Base-by-base conservation (phyloP, 345 rosid genomes). In the Sonneratia caseolaris region DNA sequence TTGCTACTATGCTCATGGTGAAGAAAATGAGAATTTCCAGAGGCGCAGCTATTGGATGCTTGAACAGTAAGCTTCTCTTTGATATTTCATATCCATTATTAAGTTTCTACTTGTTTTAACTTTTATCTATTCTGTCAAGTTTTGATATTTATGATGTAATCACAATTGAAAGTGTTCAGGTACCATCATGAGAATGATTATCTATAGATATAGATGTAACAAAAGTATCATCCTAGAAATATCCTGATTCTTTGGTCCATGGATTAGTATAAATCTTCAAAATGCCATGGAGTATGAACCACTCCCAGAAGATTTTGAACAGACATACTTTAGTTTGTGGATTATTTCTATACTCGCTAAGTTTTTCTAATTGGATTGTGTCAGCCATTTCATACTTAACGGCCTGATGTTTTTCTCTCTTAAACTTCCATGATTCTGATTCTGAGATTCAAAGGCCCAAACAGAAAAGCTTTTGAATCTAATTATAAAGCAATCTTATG, bases 21-120 rank as follows among this genome's bases (percentile, higher is more conserved):
- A 93, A 82, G 98, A 88, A 32, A 89, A 88, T 66, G 96, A 88
- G 76, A 86, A 79, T 73, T 93, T 93, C 76, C 98, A 93, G 82
- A 88, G 98, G 72, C 98, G 98, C 74, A 84, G 97, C 82, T 93
- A 93, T 72, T 93, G 97, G 98, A 86, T 89, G 97, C 98, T 93
- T 80, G 91, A 93, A 72, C 82, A 77, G 97, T 93, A 79, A 84
- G 96, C 84, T 62, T 69, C 66, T 71, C 47, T 61, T 71, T 76
- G 64, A 59, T 57, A 7, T 42, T 13, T 42, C 65, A 12, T 70
- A 35, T 56, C 35, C 11, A 68, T 27, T 11, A 15, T 68, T 22
- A 22, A 42, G 70, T 22, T 45, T 45, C 13, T 4, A 7, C 38
- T 32, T 62, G 38, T 37, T 62, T 62, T 62, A 13, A 62, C 66